Evolutionary conservation across 2,329 filamentous ascomycete genomes (phyloP), one percentile per base, ranked within the genome.

Genomic region (Claviceps sp.): DNA sequence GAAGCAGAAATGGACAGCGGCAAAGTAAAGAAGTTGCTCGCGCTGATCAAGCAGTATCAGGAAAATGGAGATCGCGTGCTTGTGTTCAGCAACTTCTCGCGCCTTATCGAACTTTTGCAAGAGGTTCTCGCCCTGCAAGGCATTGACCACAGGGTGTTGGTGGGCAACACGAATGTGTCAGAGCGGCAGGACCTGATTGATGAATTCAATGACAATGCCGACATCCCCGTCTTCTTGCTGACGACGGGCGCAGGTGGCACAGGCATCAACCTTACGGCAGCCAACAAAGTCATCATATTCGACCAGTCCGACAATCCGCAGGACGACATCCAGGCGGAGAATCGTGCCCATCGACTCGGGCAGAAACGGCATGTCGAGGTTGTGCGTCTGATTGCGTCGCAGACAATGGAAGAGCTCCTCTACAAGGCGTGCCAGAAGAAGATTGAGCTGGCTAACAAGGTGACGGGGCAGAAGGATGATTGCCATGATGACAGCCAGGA

Each of bases 281-380:
- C 93, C 4, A 97, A 97, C 72, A 97, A 96, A 69, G 91, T 98
- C 59, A 81, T 98, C 67, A 93, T 98, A 61, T 96, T 97, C 65
- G 93, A 98, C 67, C 86, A 86, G 56, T 88, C 84, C n/a, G 95
- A 96, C 71, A 98, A 98, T 60, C 93, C 93, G 0, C 93, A 98
- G 64, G 91, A 97, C 59, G 93, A 98, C 63, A 83, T 95, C n/a
- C 93, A 98, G 66, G 93, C 93, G 0, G 93, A 97, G 72, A 97
- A 98, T 66, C 83, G 93, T 17, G 93, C 93, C 0, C 93, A 98
- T 68, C 85, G 93, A 14, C 87, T 98, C 8, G 93, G 93, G 0
- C 93, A 98, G 71, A 90, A 80, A 34, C 76, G 87, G 16, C 85
- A 91, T 38, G 93, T 98, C 1, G 91, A 98, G 64, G 86, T 98